Evolutionary conservation across 2,329 filamentous ascomycete genomes (phyloP).

Genomic region (Cercospora sojina): DNA sequence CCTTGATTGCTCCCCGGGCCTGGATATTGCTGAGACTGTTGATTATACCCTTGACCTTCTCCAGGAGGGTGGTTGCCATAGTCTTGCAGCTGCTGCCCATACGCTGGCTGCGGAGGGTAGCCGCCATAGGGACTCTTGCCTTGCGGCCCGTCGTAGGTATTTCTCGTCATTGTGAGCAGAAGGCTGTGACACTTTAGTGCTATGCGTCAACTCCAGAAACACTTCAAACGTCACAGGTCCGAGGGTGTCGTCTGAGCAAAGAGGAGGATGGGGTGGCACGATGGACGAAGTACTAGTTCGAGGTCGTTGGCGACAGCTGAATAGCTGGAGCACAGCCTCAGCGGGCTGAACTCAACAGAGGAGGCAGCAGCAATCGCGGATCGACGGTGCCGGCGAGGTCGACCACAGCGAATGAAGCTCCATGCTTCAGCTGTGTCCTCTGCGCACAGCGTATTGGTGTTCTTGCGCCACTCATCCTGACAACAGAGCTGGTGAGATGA

Average conservation of each 20-base stretch:
- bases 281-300: constrained; percentile 2
- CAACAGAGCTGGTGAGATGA: not conserved
- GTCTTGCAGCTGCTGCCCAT: constrained; percentile 18
- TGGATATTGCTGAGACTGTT: constrained; percentile 15
- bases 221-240: not conserved
- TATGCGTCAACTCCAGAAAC: not conserved
- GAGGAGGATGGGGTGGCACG: not conserved
- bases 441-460: not conserved
- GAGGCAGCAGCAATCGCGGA: constrained; percentile 20
- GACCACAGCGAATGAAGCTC: not conserved
- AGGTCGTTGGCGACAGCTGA: constrained; percentile 11
- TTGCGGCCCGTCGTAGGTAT: constrained; percentile 21
- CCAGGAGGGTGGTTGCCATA: constrained; percentile 21
- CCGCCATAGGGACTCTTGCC: constrained; percentile 15
- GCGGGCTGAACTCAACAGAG: constrained; percentile 58
- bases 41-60: constrained; percentile 12
- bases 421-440: not conserved
- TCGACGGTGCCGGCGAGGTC: not conserved
- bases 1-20: not conserved
- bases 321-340: constrained; percentile 23
- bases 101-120: constrained; percentile 22
- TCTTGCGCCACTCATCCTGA: not conserved
- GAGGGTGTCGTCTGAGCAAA: not conserved
- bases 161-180: constrained; percentile 19
- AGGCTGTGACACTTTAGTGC: not conserved